Conservation (phyloP, 352 stramenopile species). For the Phytopythium ostracodes region DNA sequence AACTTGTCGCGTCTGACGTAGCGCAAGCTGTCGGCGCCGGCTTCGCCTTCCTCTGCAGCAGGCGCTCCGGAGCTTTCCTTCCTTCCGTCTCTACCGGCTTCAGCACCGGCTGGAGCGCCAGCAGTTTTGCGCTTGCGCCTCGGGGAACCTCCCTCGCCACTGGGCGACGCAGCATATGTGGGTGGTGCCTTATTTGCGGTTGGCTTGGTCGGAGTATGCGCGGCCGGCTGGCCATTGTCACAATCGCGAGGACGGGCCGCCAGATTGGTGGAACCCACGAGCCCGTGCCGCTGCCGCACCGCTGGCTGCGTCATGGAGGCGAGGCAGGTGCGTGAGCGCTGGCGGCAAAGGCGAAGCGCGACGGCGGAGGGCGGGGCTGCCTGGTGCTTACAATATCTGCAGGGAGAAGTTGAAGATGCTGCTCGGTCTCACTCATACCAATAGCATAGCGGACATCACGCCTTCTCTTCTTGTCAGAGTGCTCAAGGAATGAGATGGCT, state of each 20-base stretch:
- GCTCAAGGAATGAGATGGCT: not conserved
- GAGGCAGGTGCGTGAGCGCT: no score
- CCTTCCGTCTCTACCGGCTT: slow-evolving; percentile 6
- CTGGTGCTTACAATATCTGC: not conserved
- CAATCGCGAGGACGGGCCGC: slow-evolving; percentile 18
- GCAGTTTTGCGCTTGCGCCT: slow-evolving; percentile 5
- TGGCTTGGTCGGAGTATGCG: not conserved
- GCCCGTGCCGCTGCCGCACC: slow-evolving; percentile 21
- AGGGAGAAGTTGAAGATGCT: not conserved
- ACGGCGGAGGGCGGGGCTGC: no score
- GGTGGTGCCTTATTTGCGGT: not conserved
- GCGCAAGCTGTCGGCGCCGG: not conserved
- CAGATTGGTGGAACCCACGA: slow-evolving; percentile 32
- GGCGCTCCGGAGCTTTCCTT: not conserved
- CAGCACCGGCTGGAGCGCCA: slow-evolving; percentile 11
- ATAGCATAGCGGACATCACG: not conserved
- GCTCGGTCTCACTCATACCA: no score
- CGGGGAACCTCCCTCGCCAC: not conserved
- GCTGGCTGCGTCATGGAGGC: no score
- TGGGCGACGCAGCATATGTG: not conserved
- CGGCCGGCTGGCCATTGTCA: slow-evolving; percentile 8
- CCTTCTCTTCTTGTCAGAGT: not conserved
- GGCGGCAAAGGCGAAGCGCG: no score
- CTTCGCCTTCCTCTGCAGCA: not conserved
- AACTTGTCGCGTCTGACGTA: slow-evolving; percentile 16